Base-by-base conservation (phyloP, 371 early-diverging fungal species). In the Syncephalastrum sp. region DNA sequence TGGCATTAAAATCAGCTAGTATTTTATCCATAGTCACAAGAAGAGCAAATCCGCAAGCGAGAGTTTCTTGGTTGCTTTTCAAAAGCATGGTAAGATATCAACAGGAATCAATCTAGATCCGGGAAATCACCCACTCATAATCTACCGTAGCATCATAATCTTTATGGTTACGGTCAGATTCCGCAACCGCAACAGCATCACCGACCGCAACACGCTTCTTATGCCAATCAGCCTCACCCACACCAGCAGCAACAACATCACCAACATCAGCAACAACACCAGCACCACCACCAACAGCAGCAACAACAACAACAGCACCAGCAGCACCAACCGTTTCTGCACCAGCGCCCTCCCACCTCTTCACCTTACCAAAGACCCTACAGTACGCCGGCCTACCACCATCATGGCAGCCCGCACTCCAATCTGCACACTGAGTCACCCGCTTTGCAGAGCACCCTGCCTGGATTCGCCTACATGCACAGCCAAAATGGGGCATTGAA, bases 401-500 rank as follows among this genome's bases (percentile, higher is more conserved):
- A 33, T 33, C 38, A 33, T 33, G 38, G 38, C 38, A 33, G 38
- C 12, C 38, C 38, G 12, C 38, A 33, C 38, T 33, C 38, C 38
- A 33, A 6, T 10, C 12, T 33, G 8, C 38, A 33, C 8, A 33
- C 38, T 10, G 38, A 33, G 8, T 33, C 38, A 33, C 38, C 38
- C 10, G 12, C 8, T 5, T 2, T 33, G 38, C 38, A 33, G 10
- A 33, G 38, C 10, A 33, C 38, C 38, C 12, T 33, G 38, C 38
- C 38, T 33, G 38, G 38, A 33, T 33, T 33, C 46, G 54, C 49
- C 24, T 56, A 56, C 57, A 42, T 33, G 10, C 49, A 33, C 38
- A 33, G 12, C 8, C 38, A 33, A 10, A 33, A 33, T 8, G 38
- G 38, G 33, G 25, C 38, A 29, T 15, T 46, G 17, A 46, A 46